Base-by-base conservation (phyloP, 768 basidiomycete species). In the Neoboletus magnificus region DNA sequence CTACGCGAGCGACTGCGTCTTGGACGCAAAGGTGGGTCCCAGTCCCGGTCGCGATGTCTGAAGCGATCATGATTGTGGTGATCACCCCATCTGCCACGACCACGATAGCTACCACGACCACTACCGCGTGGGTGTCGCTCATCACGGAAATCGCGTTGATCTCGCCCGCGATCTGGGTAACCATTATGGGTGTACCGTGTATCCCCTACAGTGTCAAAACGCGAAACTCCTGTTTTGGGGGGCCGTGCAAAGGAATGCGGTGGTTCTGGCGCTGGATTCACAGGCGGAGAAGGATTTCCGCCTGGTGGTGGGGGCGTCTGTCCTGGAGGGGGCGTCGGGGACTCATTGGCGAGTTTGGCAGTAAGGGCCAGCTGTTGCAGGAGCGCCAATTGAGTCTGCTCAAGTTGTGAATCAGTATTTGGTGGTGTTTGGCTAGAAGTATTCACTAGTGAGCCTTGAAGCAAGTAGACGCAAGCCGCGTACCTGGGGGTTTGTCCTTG, bases 361-460 rank as follows among this genome's bases (percentile, higher is more conserved):
- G 81, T 80, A 64, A 84, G 82, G 50, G 88, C 79, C 68, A 92
- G 79, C 67, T 90, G 89, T 66, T 91, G 89, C 64, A 93, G 75
- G 61, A 89, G 75, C 46, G 86, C 84, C 52, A 92, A 74, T 67
- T 87, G 87, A 57, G 77, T 73, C 49, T 80, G 71, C 58, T 82
- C 81, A 63, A 82, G 63, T 48, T 72, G 72, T 46, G 71, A 73
- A 53, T 74, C 65, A 7, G 71, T 81, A 65, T 83, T 87, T 84
- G 82, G 65, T 57, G 68, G 66, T 82, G 74, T 82, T 86, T 87
- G 86, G 75, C 85, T 86, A 62, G 10, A n/a, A 59, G 46, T 22
- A n/a, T 40, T 54, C 37, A 18, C 12, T 22, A 29, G 42, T 50
- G 35, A 65, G 56, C 54, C 18, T 13, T 20, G 15, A 45, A 29